These are phyloP conservation scores for Coix lacrymajobi DNA, from an alignment of 176 grass and related monocot genomes.

Conservation along the genomic window DNA sequence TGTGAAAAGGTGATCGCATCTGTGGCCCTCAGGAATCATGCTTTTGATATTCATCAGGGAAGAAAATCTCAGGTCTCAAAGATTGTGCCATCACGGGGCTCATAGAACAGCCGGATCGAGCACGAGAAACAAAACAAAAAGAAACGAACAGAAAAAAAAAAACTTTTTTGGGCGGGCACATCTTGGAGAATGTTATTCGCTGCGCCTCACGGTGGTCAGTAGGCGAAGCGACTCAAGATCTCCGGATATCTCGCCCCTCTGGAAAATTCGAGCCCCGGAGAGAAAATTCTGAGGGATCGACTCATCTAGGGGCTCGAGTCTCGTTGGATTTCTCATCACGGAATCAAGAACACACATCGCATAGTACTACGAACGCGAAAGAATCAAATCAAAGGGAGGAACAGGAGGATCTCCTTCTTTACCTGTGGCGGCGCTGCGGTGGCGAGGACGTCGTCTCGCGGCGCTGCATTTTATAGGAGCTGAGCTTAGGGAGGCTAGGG, in stretches of 20 bases:
- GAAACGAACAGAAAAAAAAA: background rate
- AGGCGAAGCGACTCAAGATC: constrained; percentile 89
- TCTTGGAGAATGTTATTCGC: constrained; percentile 90
- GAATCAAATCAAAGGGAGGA: background rate
- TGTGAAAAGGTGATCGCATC: background rate
- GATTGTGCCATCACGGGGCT: constrained; percentile 92
- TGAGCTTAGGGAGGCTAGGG: constrained; percentile 14
- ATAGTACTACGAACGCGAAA: background rate
- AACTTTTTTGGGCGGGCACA: background rate
- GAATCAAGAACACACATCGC: background rate
- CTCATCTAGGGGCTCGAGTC: constrained; percentile 58
- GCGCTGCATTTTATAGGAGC: constrained; percentile 1
- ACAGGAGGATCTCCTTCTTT: background rate
- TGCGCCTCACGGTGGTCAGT: constrained; percentile 40
- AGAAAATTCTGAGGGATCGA: constrained; percentile 40
- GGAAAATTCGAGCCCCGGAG: constrained; percentile 63
- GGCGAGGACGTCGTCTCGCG: accelerated
- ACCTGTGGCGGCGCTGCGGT: constrained; percentile 22
- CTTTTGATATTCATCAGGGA: constrained; percentile 69
- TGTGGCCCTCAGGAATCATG: constrained; percentile 60
- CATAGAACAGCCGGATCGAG: background rate
- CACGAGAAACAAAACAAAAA: background rate
- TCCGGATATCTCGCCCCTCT: constrained; percentile 55
- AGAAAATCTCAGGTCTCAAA: constrained; percentile 97
- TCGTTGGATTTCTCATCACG: background rate